Percentiles rank a stretch among this genome's conserved stretches.
These are phyloP conservation scores for Aphanomyces euteiches DNA, from an alignment of 352 stramenopile species.

Conservation along the genomic window DNA sequence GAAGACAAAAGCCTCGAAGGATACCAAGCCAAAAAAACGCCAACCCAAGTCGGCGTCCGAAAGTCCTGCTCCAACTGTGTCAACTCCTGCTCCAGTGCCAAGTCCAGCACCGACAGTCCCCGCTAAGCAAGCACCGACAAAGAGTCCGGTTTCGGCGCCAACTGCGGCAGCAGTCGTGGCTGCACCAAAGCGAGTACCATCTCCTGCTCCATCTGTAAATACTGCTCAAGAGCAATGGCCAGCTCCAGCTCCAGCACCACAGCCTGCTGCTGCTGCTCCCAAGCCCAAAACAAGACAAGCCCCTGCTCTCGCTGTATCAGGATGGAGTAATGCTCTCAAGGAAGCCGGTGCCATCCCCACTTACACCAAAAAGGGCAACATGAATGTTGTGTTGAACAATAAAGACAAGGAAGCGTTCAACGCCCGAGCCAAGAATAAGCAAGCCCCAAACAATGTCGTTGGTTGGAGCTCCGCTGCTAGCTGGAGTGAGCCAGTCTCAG, in stretches of 20 bases:
- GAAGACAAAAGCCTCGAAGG: background rate
- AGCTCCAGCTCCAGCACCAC: conserved; percentile 5
- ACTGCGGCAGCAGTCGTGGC: background rate
- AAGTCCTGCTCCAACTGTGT: background rate
- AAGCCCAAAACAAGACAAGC: conserved; percentile 36
- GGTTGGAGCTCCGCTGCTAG: conserved; percentile 52
- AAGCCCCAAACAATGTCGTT: background rate
- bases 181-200: background rate
- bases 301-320: conserved; percentile 41
- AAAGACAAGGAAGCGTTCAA: conserved; percentile 42
- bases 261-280: conserved; percentile 35
- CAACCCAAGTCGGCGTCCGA: background rate
- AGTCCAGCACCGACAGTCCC: background rate
- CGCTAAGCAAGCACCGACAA: background rate
- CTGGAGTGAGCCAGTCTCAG: conserved; percentile 44
- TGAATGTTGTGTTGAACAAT: conserved; percentile 59
- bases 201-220: conserved; percentile 34
- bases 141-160: background rate
- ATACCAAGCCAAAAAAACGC: conserved; percentile 1
- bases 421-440: conserved; percentile 27
- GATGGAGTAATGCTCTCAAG: conserved; percentile 68
- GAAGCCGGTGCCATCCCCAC: conserved; percentile 44
- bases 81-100: background rate
- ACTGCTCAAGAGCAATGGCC: conserved; percentile 30
- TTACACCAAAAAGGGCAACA: conserved; percentile 34